A percentile compares a stretch with the other conserved stretches of the same genome.
phyloP scores from a whole-genome alignment of 768 basidiomycete genomes.

The Termitomyces sp. region DNA sequence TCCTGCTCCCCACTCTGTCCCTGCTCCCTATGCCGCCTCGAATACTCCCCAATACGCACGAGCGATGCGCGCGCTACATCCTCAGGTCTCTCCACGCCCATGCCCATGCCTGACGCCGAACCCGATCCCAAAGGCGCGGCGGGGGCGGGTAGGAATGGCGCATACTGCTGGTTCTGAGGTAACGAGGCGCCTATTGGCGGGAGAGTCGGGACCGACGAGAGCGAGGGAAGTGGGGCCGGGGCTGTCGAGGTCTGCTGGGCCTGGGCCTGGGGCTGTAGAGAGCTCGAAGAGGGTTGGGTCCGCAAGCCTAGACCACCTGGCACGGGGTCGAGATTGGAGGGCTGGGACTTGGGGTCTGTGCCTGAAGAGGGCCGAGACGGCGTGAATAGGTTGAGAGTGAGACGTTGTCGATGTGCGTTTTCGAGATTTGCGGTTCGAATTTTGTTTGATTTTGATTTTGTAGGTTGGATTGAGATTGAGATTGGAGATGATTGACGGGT shows the following conservation, averaged over 20 bases:
- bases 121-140: neutral
- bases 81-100: conserved; percentile 33
- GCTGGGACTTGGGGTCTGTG: conserved; percentile 5
- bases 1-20: conserved; percentile 7
- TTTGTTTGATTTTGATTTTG: too few relatives aligned
- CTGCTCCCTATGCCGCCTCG: conserved; percentile 36
- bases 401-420: too few relatives aligned
- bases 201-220: neutral
- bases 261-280: neutral
- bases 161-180: conserved; percentile 14
- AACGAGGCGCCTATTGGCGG: neutral
- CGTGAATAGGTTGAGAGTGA: neutral
- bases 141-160: conserved; percentile 51
- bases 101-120: neutral
- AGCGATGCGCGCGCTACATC: conserved; percentile 65
- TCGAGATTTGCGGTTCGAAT: too few relatives aligned
- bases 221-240: neutral
- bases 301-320: neutral
- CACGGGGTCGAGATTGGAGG: neutral
- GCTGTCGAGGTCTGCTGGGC: neutral
- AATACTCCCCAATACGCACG: conserved; percentile 77
- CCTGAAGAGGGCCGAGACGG: conserved; percentile 1
- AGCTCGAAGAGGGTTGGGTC: neutral
- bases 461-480: neutral
- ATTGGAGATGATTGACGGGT: neutral